A percentile compares a stretch with the other conserved stretches of the same genome.
Evolutionary conservation across 208 protist genomes (phyloP).

Genomic region (Leishmania martiniquensis): DNA sequence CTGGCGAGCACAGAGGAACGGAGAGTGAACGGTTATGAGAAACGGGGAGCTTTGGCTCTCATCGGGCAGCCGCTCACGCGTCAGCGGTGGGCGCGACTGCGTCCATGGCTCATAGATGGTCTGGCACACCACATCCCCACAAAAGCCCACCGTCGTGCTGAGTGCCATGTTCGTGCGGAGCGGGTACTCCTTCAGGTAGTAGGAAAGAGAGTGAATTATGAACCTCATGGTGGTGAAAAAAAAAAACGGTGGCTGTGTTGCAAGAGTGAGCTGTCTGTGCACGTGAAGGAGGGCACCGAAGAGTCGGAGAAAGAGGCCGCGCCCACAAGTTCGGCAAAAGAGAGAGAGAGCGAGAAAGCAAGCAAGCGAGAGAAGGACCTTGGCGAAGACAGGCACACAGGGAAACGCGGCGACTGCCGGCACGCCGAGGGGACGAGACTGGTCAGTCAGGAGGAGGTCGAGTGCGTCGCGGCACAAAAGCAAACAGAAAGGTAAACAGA

Average conservation of each 20-base stretch:
- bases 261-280: not conserved
- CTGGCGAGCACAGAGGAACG: conserved; percentile 29
- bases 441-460: not conserved
- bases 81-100: conserved; percentile 36
- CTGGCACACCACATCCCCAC: conserved; percentile 73
- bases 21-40: conserved; percentile 47
- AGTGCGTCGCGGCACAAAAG: not conserved
- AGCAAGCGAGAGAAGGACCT: not conserved
- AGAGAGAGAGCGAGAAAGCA: not conserved
- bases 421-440: not conserved
- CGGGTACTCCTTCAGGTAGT: conserved; percentile 57
- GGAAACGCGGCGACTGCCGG: not conserved
- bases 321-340: too few species aligned
- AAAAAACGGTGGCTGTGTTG: not conserved
- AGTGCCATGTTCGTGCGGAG: conserved; percentile 61
- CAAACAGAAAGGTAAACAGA: not conserved
- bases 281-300: not conserved
- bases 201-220: conserved; percentile 46
- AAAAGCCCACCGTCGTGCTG: conserved; percentile 66
- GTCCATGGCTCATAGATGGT: conserved; percentile 61
- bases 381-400: not conserved
- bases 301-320: too few species aligned
- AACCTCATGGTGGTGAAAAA: conserved; percentile 26
- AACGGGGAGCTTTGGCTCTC: conserved; percentile 43
- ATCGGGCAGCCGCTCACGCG: conserved; percentile 35